Conservation (phyloP, 768 basidiomycete genomes). For the Tricholoma bakamatsutake region DNA sequence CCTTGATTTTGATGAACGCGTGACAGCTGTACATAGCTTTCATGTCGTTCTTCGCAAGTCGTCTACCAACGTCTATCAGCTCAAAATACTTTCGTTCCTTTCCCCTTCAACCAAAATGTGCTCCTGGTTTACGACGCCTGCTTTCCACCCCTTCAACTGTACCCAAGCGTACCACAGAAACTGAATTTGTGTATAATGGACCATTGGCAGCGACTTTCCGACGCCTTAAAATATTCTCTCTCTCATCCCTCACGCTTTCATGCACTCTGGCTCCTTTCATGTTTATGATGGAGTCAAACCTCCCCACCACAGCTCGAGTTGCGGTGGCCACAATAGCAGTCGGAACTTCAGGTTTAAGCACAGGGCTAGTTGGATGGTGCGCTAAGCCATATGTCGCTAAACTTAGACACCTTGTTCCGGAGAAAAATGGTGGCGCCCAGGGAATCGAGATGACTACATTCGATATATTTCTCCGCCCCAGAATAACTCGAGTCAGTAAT, state of each 20-base stretch:
- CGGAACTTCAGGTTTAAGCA: slow-evolving; percentile 67
- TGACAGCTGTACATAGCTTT: background rate
- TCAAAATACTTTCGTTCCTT: background rate
- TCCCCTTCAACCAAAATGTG: background rate
- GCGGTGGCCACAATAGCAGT: slow-evolving; percentile 67
- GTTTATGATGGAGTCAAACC: slow-evolving; percentile 71
- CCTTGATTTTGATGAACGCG: no score
- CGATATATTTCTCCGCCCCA: slow-evolving; percentile 51
- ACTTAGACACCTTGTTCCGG: slow-evolving; percentile 46
- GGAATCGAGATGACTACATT: slow-evolving; percentile 68
- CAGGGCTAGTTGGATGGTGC: slow-evolving; percentile 65
- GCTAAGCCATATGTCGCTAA: slow-evolving; percentile 69
- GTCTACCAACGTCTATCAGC: background rate
- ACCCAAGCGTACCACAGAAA: background rate
- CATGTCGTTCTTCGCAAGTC: slow-evolving; percentile 11
- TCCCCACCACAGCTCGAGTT: slow-evolving; percentile 63
- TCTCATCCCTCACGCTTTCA: slow-evolving; percentile 70
- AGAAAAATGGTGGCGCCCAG: slow-evolving; percentile 37
- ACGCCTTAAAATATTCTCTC: slow-evolving; percentile 76
- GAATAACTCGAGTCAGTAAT: slow-evolving; percentile 51
- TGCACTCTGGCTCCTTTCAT: slow-evolving; percentile 71
- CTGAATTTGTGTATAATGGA: slow-evolving; percentile 52
- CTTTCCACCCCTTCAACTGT: slow-evolving; percentile 6
- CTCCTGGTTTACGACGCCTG: background rate
- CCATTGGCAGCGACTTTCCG: slow-evolving; percentile 71